Evolutionary conservation across 2,329 filamentous ascomycete genomes (phyloP), one percentile per base, ranked within the genome.

Genomic region (Claviceps fusiformis): DNA sequence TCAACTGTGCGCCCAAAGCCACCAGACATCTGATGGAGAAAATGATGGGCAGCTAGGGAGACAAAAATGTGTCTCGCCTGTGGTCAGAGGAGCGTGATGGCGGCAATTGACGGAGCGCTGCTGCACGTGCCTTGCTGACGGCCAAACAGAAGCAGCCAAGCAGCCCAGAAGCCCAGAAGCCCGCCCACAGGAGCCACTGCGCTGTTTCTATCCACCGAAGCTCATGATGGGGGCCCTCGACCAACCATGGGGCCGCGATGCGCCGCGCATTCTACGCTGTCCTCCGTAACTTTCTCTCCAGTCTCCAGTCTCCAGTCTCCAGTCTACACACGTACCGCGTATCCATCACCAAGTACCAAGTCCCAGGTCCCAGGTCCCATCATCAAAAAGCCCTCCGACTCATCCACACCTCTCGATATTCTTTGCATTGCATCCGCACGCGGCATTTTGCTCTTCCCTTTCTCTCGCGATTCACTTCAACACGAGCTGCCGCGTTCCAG

Each of bases 141-240:
- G 15, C 6, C 41, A n/a, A 45, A 4, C 43, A 24, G 24, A 24
- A 24, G 24, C 24, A 24, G 24, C 24, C 24, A 1, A 3, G 24
- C 24, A 24, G 15, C 6, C 41, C 5, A 45, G 9, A 19, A 6
- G n/a, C 11, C n/a, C 10, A 45, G n/a, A 9, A 24, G 43, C 43
- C 43, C n/a, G 27, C 49, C 11, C 37, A 9, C 19, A n/a, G n/a
- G n/a, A 13, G 37, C 37, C 35, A 37, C 35, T 10, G 9, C 35
- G 7, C 35, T 37, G 35, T 37, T 33, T 13, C 35, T 10, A 13
- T 37, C 35, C 35, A 50, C 54, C 45, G 52, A 50, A 37, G 48
- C 31, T 56, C 56, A 56, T 62, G 61, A 65, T 62, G 51, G 50
- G 50, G 51, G 24, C 47, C 52, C 54, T 57, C 54, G 55, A 52